Conservation (phyloP, 2,329 filamentous ascomycete genomes). For the Aureobasidium sp. region DNA sequence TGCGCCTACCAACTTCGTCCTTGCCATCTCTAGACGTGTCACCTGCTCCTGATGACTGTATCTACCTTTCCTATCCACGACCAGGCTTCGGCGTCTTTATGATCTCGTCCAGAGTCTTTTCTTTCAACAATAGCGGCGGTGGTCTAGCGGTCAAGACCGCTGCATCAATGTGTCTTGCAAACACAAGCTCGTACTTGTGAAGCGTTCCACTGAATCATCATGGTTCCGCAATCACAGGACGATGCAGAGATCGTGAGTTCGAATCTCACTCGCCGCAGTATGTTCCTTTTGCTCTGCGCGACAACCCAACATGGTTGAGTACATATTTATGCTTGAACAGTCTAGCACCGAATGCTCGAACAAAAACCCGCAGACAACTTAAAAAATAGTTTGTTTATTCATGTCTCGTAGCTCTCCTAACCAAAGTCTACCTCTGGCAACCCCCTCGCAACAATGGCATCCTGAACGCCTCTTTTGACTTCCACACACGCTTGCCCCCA, state of each 20-base stretch:
- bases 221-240: not conserved
- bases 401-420: too few relatives aligned
- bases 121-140: not conserved
- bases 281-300: not conserved
- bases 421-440: slow-evolving; percentile 37
- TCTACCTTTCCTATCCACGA: not conserved
- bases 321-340: not conserved
- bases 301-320: not conserved
- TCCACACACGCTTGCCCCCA: slow-evolving; percentile 31
- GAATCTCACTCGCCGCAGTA: not conserved
- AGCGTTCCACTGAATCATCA: too few relatives aligned
- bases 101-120: not conserved
- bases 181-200: not conserved
- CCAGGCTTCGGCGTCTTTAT: not conserved
- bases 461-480: slow-evolving; percentile 34
- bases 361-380: too few relatives aligned
- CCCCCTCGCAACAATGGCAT: slow-evolving; percentile 35
- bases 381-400: not conserved
- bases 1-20: not conserved
- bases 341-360: not conserved
- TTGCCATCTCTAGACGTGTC: not conserved
- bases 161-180: not conserved
- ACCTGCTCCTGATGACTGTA: not conserved
- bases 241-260: not conserved
- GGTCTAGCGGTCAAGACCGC: not conserved